Evolutionary conservation across 2,329 filamentous ascomycete species (phyloP), one percentile per base, ranked within the genome.

Genomic region (Pezizomycotina sp.): DNA sequence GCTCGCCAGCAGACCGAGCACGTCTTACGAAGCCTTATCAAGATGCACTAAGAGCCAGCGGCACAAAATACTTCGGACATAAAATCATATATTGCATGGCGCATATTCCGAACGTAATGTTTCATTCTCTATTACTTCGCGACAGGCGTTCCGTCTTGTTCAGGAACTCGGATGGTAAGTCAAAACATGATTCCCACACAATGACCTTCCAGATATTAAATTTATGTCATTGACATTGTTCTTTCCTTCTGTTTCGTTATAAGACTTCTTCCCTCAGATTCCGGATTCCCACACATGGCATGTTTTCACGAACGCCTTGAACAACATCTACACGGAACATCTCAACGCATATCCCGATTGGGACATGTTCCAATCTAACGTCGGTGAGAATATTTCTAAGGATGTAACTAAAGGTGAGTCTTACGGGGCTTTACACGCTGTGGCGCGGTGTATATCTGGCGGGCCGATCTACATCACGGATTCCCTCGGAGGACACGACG

Each of bases 401-500:
- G n/a, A n/a, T n/a, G n/a, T n/a, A n/a, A 76, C 73, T 1, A 63
- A 60, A 13, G 71, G 76, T 47, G 59, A 65, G 1, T 76, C 71
- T 69, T 92, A 80, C 55, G 78, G 77, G 0, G 69, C 68, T 0
- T 92, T 89, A 53, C 89, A 98, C 50, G 89, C 81, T 4, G 86
- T 89, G 1, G 84, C 83, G 2, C 69, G 89, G 29, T 92, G 82
- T 55, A 64, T 98, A 6, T 84, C 77, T 30, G 89, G 89, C 6
- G 89, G 89, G 0, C 89, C 86, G 0, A 77, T 98, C 25, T 93
- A 91, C 51, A 84, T 98, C 54, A 95, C 86, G 0, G 89, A 98
- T 56, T 68, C 73, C 1, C 86, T 86, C 0, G 84, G 82, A 0
- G 60, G 80, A 42, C 82, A 95, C 55, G 68, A 92, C 51, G 52